A percentile compares a stretch with the other conserved stretches of the same genome.
Evolutionary conservation across 2,329 filamentous ascomycete genomes (phyloP).

Genomic region (Penicillium sp.): DNA sequence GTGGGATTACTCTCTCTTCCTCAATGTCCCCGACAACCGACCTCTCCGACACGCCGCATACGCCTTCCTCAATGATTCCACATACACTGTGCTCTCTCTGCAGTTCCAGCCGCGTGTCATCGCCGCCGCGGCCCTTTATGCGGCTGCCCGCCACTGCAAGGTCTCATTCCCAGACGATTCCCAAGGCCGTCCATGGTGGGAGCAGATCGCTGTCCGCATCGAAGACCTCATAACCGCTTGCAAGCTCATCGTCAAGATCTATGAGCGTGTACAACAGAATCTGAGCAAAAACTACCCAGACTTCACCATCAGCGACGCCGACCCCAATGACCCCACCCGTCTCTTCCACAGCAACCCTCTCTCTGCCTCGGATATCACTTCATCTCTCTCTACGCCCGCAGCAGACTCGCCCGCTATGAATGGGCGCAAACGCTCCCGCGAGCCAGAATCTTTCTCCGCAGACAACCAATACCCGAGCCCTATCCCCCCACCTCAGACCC

Average conservation of each 20-base stretch:
- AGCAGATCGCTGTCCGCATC: conserved; percentile 69
- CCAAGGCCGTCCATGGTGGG: conserved; percentile 84
- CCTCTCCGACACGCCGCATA: conserved; percentile 81
- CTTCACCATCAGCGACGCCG: conserved; percentile 21
- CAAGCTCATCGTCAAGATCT: conserved; percentile 67
- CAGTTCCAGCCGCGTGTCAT: conserved; percentile 78
- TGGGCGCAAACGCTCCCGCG: conserved; percentile 43
- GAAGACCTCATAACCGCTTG: conserved; percentile 71
- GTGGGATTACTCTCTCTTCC: conserved; percentile 74
- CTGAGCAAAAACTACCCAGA: conserved; percentile 46
- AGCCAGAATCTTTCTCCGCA: conserved; percentile 27
- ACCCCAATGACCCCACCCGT: conserved; percentile 25
- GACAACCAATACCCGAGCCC: conserved; percentile 11
- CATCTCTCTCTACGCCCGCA: conserved; percentile 28
- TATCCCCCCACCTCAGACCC: conserved; percentile 2
- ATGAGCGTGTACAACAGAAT: conserved; percentile 47
- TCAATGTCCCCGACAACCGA: conserved; percentile 77
- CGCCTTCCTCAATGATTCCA: conserved; percentile 91
- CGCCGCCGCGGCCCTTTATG: conserved; percentile 83
- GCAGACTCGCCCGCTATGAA: conserved; percentile 23
- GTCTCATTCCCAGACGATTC: conserved; percentile 74
- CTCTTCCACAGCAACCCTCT: conserved; percentile 31
- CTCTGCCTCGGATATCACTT: conserved; percentile 39
- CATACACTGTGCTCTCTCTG: conserved; percentile 80
- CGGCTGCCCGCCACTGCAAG: conserved; percentile 73